Evolutionary conservation across 371 early-diverging fungal species (phyloP), one percentile per base, ranked within the genome.

Genomic region (Rhizopus microsporus): DNA sequence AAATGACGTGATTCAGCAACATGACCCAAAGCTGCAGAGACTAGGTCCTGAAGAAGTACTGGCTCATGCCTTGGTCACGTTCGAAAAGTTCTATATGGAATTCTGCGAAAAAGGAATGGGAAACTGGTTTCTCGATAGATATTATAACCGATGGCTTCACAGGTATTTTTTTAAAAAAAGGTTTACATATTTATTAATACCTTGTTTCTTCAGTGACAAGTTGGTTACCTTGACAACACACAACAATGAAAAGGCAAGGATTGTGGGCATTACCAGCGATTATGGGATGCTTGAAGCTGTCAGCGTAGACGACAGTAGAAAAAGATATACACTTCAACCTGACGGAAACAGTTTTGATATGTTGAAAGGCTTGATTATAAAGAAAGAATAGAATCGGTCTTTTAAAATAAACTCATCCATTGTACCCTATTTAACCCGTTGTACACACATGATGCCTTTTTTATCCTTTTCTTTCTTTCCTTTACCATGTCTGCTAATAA

Each of bases 341-440:
- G 98, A 96, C 64, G 98, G 98, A 13, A 98, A 97, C 64, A 89
- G 90, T 29, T 98, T 98, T 70, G 98, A 98, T 72, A 96, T 97
- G 95, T 77, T 97, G 66, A 87, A 90, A 48, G 94, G 95, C 0
- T 69, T 98, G 50, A 93, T 98, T 57, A 76, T 77, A 16, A 77
- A 81, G n/a, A 94, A 95, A 57, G 33, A 63, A 51, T 72, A 45
- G 32, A 32, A 50, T 30, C 38, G 38, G 38, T 13, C 7, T 37
- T 37, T 37, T 37, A 37, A 37, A 37, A 37, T 37, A 37, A 37
- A 37, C 7, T 3, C 7, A 37, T 37, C 10, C 7, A 37, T 7
- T 7, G 38, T 7, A 37, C 38, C 13, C 38, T 10, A 37, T 37
- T 10, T 13, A 7, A 13, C 38, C 7, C 13, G 38, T 37, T 13